These are phyloP conservation scores for Aspergillus campestris DNA, from an alignment of 495 filamentous ascomycete genomes.

Conservation along the genomic window DNA sequence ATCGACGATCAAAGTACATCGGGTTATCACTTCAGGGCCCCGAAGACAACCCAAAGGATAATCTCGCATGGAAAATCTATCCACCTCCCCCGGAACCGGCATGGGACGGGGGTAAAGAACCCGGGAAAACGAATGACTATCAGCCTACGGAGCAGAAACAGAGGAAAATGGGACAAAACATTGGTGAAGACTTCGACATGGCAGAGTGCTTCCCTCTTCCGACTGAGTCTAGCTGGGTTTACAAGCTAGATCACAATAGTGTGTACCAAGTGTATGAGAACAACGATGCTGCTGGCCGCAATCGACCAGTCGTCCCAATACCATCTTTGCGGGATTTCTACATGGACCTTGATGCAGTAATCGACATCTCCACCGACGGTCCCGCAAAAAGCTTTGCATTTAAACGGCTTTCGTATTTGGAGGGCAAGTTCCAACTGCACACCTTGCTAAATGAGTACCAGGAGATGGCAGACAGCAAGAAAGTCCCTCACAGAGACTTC, in stretches of 20 bases:
- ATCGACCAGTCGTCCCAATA: slow-evolving; percentile 64
- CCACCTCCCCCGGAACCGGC: slow-evolving; percentile 83
- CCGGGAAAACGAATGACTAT: slow-evolving; percentile 6
- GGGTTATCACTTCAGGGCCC: slow-evolving; percentile 73
- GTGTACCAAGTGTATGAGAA: slow-evolving; percentile 85
- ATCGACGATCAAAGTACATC: slow-evolving; percentile 85
- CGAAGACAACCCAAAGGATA: slow-evolving; percentile 79
- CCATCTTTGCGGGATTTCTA: slow-evolving; percentile 91
- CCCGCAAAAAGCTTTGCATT: slow-evolving; percentile 97
- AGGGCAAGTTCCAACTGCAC: slow-evolving; percentile 94
- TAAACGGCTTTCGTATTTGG: slow-evolving; percentile 84
- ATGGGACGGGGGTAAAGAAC: slow-evolving; percentile 66
- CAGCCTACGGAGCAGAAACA: slow-evolving; percentile 30
- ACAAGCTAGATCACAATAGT: slow-evolving; percentile 68
- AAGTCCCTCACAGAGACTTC: slow-evolving; percentile 93
- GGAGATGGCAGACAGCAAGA: slow-evolving; percentile 95
- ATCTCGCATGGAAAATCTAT: slow-evolving; percentile 78
- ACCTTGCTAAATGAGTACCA: slow-evolving; percentile 90
- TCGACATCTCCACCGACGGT: slow-evolving; percentile 82
- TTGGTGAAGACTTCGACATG: slow-evolving; percentile 86
- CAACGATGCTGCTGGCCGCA: slow-evolving; percentile 46
- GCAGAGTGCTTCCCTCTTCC: slow-evolving; percentile 67
- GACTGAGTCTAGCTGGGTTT: slow-evolving; percentile 55
- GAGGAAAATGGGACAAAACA: slow-evolving; percentile 82
- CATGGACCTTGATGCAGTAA: slow-evolving; percentile 81